Percentiles rank a stretch among this genome's conserved stretches.
Evolutionary conservation across 2,329 filamentous ascomycete species (phyloP).

Genomic region (Exophiala sp.): DNA sequence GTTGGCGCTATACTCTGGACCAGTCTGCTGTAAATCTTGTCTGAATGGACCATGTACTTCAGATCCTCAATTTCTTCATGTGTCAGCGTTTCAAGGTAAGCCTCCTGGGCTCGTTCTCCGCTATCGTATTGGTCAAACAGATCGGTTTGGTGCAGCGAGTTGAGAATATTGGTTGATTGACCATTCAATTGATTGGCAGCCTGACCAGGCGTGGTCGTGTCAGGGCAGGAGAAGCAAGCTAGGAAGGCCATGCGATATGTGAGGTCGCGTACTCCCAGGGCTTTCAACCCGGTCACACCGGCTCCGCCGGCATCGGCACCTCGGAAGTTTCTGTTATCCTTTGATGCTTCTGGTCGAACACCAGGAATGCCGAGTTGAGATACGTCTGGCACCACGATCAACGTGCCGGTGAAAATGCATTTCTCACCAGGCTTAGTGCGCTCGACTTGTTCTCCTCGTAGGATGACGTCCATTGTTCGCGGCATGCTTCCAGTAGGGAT

Average conservation of each 20-base stretch:
- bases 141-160: conserved; percentile 71
- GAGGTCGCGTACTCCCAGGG: conserved; percentile 88
- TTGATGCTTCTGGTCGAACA: conserved; percentile 73
- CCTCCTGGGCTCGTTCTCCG: conserved; percentile 82
- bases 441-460: conserved; percentile 96
- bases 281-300: conserved; percentile 83
- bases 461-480: conserved; percentile 92
- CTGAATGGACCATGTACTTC: conserved; percentile 87
- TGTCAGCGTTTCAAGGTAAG: conserved; percentile 81
- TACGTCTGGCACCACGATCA: conserved; percentile 96
- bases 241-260: conserved; percentile 47
- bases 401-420: conserved; percentile 92
- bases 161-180: conserved; percentile 79
- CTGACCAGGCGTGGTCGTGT: conserved; percentile 76
- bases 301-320: conserved; percentile 77
- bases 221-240: conserved; percentile 61
- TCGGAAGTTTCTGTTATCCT: conserved; percentile 74
- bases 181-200: conserved; percentile 65
- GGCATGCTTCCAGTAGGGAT: conserved; percentile 99
- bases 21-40: conserved; percentile 88
- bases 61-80: conserved; percentile 86
- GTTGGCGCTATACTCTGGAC: conserved; percentile 94
- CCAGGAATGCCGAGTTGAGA: conserved; percentile 91
- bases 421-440: conserved; percentile 96
- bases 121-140: conserved; percentile 64